These are phyloP conservation scores for Linnemannia elongata DNA, from an alignment of 192 early-diverging fungal species.

Conservation along the genomic window DNA sequence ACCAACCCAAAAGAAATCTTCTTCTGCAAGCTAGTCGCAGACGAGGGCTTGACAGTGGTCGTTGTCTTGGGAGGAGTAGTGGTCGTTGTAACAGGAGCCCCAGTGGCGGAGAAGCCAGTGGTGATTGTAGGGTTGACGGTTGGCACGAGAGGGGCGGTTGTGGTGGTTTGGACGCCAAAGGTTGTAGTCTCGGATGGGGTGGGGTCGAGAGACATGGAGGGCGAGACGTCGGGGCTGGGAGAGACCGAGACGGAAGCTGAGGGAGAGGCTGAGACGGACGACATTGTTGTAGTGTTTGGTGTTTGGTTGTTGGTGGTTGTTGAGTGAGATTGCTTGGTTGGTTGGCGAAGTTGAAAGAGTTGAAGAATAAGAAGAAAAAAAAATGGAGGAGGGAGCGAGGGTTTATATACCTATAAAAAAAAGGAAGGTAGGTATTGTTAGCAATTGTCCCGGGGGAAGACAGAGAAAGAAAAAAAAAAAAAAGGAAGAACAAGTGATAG, in stretches of 20 bases:
- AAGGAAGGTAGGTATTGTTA: background rate
- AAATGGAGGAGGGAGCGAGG: background rate
- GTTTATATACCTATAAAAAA: background rate
- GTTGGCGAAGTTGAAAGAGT: background rate
- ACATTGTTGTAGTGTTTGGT: background rate
- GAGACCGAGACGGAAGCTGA: background rate
- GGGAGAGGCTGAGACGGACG: background rate
- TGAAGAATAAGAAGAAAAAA: background rate
- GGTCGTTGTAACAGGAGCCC: background rate
- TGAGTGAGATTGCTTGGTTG: background rate
- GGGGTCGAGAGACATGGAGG: background rate
- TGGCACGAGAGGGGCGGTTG: slow-evolving; percentile 10
- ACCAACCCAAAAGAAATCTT: slow-evolving; percentile 19
- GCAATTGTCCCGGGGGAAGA: background rate
- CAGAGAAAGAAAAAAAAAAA: no score
- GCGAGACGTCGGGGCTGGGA: background rate
- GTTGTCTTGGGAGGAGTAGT: background rate
- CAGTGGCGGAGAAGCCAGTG: background rate
- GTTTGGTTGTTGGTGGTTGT: background rate
- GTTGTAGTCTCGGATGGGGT: background rate
- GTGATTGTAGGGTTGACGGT: background rate
- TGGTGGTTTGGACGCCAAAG: background rate
- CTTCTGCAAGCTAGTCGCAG: slow-evolving; percentile 34
- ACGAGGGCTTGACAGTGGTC: slow-evolving; percentile 10
- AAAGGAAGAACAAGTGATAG: background rate